Base-by-base conservation (phyloP, 352 stramenopile genomes). In the Pythium myriotylum region DNA sequence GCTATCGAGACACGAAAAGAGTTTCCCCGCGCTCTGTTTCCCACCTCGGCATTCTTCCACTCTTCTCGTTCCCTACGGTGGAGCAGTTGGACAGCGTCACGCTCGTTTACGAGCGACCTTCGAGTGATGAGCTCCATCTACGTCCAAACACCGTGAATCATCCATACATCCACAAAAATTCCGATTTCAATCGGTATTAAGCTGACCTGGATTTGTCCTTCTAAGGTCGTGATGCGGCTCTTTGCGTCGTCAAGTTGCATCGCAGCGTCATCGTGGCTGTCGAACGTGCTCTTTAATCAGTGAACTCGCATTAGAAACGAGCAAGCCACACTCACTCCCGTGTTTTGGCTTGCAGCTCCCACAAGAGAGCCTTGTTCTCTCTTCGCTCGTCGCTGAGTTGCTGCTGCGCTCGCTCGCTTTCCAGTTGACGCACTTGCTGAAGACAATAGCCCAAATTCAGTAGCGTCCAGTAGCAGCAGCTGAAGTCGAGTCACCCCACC, bases 51-150 rank as follows among this genome's bases (percentile, higher is more conserved):
- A 4, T 65, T 56, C 32, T 80, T 76, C 78, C 74, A 85, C 14
- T 81, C 67, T 49, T 84, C 60, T n/a, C 67, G 70, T 26, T 81
- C 72, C 1, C 64, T 54, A 20, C 45, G 42, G 35, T 75, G 70
- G 12, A 84, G 65, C n/a, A 74, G 54, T 14, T 78, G 72, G 0
- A 77, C 48, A 4, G 72, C 65, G 43, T 86, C 76, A 17, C 73
- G 73, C 29, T 90, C 76, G 53, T 86, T 60, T 1, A 48, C 57
- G 3, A 81, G 23, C 5, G 79, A 76, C 26, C 85, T 70, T 26
- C 70, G 72, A 2, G 74, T 71, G 46, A 87, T 67, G n/a, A 62
- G 33, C 48, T 90, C 78, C 32, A 87, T 61, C 76, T 89, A 40
- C 23, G 14, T 5, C 37, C 13, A 6, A 8, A 8, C 8, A 40